These are phyloP conservation scores for Calonectria hawksworthii DNA, from an alignment of 2,329 filamentous ascomycete genomes.

Conservation along the genomic window DNA sequence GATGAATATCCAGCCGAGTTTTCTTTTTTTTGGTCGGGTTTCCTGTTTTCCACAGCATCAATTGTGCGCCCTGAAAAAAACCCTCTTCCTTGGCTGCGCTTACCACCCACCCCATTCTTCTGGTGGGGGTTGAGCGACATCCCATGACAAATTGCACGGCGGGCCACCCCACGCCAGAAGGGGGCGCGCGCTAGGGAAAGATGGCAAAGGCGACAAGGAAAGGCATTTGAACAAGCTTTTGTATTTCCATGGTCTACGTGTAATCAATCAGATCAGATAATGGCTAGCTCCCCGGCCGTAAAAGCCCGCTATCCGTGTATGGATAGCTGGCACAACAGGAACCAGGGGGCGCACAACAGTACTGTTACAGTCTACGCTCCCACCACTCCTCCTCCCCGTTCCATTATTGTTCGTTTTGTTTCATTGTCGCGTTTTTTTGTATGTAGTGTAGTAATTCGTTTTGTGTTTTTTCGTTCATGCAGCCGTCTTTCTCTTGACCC, in stretches of 20 bases:
- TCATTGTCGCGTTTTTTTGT: neutral
- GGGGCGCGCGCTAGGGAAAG: neutral
- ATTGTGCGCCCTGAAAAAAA: neutral
- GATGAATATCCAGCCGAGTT: neutral
- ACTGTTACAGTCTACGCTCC: neutral
- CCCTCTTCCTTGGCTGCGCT: neutral
- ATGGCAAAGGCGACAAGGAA: neutral
- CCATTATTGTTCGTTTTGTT: neutral
- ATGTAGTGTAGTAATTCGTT: neutral
- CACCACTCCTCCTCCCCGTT: neutral
- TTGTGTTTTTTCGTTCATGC: neutral
- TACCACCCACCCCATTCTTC: neutral
- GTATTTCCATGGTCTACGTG: slow-evolving; percentile 10
- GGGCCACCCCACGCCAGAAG: neutral
- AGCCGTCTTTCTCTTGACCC: neutral
- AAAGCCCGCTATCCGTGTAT: neutral
- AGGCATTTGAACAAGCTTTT: neutral
- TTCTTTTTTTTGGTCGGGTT: neutral
- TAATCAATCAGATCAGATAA: slow-evolving; percentile 15
- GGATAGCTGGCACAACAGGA: neutral
- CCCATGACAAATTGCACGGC: neutral
- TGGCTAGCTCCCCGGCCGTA: neutral
- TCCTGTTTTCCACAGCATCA: neutral
- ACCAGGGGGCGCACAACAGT: neutral
- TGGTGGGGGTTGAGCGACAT: slow-evolving; percentile 8